These are phyloP conservation scores for Fusarium musae DNA, from an alignment of 2,329 filamentous ascomycete genomes.

Conservation along the genomic window DNA sequence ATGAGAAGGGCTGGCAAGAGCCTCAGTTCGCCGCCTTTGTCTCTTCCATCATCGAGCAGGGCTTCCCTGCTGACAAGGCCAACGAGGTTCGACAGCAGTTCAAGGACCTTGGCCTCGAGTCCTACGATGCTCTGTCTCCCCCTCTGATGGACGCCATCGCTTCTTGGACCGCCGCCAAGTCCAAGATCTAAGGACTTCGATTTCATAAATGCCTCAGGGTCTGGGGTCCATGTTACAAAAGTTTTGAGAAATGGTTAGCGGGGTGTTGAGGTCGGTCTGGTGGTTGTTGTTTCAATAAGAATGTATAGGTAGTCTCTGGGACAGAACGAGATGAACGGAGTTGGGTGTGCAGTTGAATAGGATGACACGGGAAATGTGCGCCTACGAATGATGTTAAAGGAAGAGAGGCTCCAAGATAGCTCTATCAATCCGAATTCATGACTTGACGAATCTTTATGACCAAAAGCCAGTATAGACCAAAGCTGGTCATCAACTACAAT, in stretches of 20 bases:
- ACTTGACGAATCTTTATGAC: neutral
- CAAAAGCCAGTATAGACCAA: neutral
- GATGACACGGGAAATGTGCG: constrained; percentile 1
- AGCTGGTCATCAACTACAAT: neutral
- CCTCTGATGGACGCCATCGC: constrained; percentile 71
- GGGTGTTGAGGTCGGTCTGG: constrained; percentile 12
- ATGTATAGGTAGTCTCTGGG: constrained; percentile 6
- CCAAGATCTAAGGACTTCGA: constrained; percentile 27
- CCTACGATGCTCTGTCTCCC: constrained; percentile 72
- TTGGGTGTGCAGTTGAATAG: constrained; percentile 21
- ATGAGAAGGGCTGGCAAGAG: constrained; percentile 74
- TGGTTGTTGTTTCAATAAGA: constrained; percentile 17
- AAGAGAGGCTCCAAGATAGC: constrained; percentile 16
- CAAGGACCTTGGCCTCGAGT: constrained; percentile 64
- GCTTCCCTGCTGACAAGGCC: constrained; percentile 66
- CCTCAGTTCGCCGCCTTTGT: constrained; percentile 77
- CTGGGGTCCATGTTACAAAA: constrained; percentile 17
- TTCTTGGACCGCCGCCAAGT: constrained; percentile 64
- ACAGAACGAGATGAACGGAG: constrained; percentile 6
- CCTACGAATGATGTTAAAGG: constrained; percentile 15
- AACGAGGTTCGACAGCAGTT: constrained; percentile 65
- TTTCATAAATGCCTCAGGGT: neutral
- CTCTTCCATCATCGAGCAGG: constrained; percentile 75
- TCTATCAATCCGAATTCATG: constrained; percentile 21
- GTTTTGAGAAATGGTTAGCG: constrained; percentile 13